Conservation (phyloP, 2,329 filamentous ascomycete species). For the Sordariomycetes sp. region DNA sequence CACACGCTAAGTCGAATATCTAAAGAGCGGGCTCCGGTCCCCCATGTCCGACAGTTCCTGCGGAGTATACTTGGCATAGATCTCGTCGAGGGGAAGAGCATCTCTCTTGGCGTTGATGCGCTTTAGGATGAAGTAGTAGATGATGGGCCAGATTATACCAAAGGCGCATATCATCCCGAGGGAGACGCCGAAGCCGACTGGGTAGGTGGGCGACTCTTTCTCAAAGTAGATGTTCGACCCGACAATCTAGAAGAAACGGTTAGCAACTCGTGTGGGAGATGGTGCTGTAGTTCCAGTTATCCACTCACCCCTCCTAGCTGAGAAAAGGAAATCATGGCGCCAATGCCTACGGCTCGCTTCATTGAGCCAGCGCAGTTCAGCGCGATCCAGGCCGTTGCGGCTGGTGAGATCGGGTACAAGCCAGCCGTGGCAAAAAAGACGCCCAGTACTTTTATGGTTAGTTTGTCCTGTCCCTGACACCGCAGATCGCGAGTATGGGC, state of each 20-base stretch:
- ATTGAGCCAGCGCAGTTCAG: not conserved
- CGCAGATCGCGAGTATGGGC: no score
- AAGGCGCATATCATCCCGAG: conserved; percentile 8
- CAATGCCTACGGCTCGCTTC: not conserved
- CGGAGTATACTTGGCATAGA: conserved; percentile 14
- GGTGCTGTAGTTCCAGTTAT: no score
- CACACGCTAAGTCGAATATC: conserved; percentile 13
- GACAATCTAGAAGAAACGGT: not conserved
- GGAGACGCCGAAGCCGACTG: not conserved
- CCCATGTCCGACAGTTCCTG: conserved; percentile 19
- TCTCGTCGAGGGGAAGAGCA: conserved; percentile 13
- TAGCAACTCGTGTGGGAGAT: no score
- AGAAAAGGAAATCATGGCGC: not conserved
- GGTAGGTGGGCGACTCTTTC: not conserved
- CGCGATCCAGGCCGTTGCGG: not conserved
- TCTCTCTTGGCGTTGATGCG: conserved; percentile 14
- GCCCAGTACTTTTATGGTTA: not conserved
- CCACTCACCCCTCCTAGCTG: not conserved
- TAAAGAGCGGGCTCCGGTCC: conserved; percentile 18
- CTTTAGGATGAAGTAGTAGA: conserved; percentile 6
- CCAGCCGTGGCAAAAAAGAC: not conserved
- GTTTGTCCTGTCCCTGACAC: no score
- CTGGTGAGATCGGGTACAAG: not conserved
- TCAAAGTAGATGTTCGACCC: not conserved
- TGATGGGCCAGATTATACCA: conserved; percentile 8